These are phyloP conservation scores for Austroboletus niveus DNA, from an alignment of 1,284 basidiomycete genomes.

Conservation along the genomic window DNA sequence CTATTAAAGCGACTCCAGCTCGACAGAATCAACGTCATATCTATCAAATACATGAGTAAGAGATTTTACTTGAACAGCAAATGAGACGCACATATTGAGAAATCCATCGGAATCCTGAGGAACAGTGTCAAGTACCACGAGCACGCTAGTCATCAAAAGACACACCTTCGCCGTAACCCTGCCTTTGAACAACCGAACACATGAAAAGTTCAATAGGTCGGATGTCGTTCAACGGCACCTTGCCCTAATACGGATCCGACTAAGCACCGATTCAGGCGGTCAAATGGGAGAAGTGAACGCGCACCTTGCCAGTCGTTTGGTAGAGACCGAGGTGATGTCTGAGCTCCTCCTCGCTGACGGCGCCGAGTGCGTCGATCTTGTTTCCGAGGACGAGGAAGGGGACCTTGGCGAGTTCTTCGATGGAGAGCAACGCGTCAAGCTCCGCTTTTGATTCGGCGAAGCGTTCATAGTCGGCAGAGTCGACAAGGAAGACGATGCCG, in stretches of 20 bases:
- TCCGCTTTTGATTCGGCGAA: conserved; percentile 97
- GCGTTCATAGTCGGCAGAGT: conserved; percentile 95
- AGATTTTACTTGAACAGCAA: background rate
- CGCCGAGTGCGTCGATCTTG: conserved; percentile 99
- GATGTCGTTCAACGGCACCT: conserved; percentile 95
- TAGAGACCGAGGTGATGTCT: conserved; percentile 94
- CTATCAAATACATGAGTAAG: conserved; percentile 20
- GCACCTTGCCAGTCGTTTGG: conserved; percentile 98
- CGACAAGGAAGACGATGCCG: conserved; percentile 98
- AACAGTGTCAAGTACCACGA: conserved; percentile 5
- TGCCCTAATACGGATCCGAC: conserved; percentile 61
- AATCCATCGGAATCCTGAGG: conserved; percentile 90
- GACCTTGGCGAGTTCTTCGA: conserved; percentile 93
- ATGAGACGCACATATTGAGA: conserved; percentile 83
- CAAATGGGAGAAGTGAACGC: background rate
- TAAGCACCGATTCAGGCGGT: background rate
- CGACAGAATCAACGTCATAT: conserved; percentile 25
- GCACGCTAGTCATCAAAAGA: conserved; percentile 1
- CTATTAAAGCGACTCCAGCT: conserved; percentile 9
- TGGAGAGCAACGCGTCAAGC: conserved; percentile 91
- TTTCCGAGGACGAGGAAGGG: conserved; percentile 99
- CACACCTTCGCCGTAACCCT: conserved; percentile 95
- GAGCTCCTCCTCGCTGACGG: conserved; percentile 97
- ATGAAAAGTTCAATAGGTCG: conserved; percentile 99
- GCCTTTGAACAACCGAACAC: conserved; percentile 99